Conservation (phyloP, 768 basidiomycete genomes). For the Rhodotorula toruloides region DNA sequence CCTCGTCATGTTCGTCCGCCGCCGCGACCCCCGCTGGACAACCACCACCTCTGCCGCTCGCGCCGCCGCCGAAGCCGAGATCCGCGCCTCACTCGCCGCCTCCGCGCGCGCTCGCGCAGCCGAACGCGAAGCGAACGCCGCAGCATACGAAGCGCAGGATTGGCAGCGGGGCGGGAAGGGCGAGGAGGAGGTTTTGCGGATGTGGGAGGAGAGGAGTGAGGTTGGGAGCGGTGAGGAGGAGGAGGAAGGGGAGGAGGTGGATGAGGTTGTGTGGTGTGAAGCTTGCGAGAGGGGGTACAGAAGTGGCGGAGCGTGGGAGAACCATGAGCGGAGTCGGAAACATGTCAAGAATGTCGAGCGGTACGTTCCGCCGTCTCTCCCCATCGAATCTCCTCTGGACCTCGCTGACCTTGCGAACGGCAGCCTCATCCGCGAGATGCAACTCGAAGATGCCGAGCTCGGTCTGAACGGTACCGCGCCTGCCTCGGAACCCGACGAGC, state of each 20-base stretch:
- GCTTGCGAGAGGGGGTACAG: constrained; percentile 83
- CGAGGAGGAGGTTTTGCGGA: constrained; percentile 42
- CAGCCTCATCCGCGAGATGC: constrained; percentile 68
- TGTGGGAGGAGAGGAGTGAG: constrained; percentile 46
- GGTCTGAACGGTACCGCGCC: constrained; percentile 50
- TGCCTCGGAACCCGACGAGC: constrained; percentile 16
- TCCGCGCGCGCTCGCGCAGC: constrained; percentile 44
- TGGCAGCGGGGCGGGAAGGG: constrained; percentile 68
- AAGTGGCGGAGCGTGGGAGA: constrained; percentile 90
- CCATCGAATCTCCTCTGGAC: not conserved
- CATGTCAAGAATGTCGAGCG: constrained; percentile 81
- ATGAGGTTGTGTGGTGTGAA: constrained; percentile 81
- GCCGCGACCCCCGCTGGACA: constrained; percentile 43
- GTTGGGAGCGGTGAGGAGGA: constrained; percentile 87
- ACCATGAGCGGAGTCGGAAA: constrained; percentile 92
- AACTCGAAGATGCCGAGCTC: constrained; percentile 64
- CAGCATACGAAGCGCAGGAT: constrained; percentile 69
- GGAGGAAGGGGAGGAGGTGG: constrained; percentile 48
- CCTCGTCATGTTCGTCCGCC: constrained; percentile 59
- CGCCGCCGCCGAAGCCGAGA: constrained; percentile 42
- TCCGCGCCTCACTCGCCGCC: constrained; percentile 46
- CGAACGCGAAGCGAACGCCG: constrained; percentile 46
- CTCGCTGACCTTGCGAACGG: not conserved
- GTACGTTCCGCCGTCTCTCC: constrained; percentile 41
- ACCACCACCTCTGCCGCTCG: constrained; percentile 45